These are phyloP conservation scores for Wickerhamomyces sp. DNA, from an alignment of 1,139 yeast species.

Conservation along the genomic window DNA sequence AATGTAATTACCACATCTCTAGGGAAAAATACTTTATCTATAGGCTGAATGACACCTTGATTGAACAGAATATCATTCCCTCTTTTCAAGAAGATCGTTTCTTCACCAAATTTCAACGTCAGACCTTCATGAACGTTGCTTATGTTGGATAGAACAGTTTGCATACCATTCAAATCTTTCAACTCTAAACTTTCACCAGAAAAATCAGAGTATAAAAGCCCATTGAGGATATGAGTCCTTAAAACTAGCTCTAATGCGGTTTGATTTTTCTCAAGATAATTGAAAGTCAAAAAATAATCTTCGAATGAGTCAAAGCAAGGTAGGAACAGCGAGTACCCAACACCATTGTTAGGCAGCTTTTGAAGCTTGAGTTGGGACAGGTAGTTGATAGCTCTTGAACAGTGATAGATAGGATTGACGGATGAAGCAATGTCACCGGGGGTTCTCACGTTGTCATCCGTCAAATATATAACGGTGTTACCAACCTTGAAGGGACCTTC, in stretches of 20 bases:
- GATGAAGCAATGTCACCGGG: conserved; percentile 51
- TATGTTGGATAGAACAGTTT: conserved; percentile 7
- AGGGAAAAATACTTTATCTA: conserved; percentile 56
- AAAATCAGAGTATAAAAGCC: conserved; percentile 64
- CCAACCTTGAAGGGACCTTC: conserved; percentile 43
- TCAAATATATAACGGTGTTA: conserved; percentile 56
- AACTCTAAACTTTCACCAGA: conserved; percentile 25
- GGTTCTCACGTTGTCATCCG: conserved; percentile 51
- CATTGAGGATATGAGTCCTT: conserved; percentile 56
- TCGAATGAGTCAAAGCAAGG: conserved; percentile 83
- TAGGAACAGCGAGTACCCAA: conserved; percentile 71
- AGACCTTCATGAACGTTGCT: conserved; percentile 14
- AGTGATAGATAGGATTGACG: conserved; percentile 48
- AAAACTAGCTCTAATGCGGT: conserved; percentile 47
- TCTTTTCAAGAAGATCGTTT: conserved; percentile 25
- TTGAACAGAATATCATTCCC: conserved; percentile 70
- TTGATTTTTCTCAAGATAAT: conserved; percentile 51
- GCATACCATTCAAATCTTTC: conserved; percentile 33
- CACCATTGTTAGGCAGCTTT: conserved; percentile 37
- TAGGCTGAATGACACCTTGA: conserved; percentile 82
- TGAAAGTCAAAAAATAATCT: conserved; percentile 52
- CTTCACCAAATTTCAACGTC: conserved; percentile 23
- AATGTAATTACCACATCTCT: conserved; percentile 47
- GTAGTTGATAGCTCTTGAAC: conserved; percentile 46
- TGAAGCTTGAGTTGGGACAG: conserved; percentile 44